Evolutionary conservation across 164 flowering plant species (phyloP).

Genomic region (Nelumbo lutea): DNA sequence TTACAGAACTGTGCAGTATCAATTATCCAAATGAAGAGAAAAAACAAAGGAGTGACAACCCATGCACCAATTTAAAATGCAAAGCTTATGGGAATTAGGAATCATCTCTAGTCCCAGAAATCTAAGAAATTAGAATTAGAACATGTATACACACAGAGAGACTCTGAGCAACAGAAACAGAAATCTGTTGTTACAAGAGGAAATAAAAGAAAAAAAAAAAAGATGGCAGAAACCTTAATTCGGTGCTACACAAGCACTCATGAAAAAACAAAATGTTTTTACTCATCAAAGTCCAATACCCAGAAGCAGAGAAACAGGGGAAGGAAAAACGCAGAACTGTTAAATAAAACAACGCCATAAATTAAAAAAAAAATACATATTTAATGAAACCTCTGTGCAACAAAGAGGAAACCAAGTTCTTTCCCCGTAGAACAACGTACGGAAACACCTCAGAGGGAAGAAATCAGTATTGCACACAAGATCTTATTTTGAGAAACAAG

Average conservation of each 20-base stretch:
- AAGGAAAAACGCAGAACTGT: not conserved
- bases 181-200: too few relatives aligned
- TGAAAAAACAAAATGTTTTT: too few relatives aligned
- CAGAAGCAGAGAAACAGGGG: not conserved
- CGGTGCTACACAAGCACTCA: too few relatives aligned
- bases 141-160: not conserved
- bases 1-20: not conserved
- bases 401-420: too few relatives aligned
- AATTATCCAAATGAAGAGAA: not conserved
- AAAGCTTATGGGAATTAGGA: not conserved
- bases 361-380: not conserved
- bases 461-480: not conserved
- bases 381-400: too few relatives aligned
- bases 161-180: conserved; percentile 4
- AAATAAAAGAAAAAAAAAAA: too few relatives aligned
- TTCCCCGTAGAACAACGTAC: not conserved
- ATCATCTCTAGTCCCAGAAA: not conserved
- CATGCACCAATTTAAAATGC: not conserved
- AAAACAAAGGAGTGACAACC: not conserved
- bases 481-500: conserved; percentile 1
- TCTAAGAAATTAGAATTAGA: too few relatives aligned
- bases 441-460: conserved; percentile 1
- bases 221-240: too few relatives aligned
- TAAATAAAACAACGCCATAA: not conserved
- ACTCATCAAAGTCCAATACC: not conserved